Evolutionary conservation across 1,139 yeast genomes (phyloP), one percentile per base, ranked within the genome.

Genomic region (Hemisphaericaspora xylanilytica): DNA sequence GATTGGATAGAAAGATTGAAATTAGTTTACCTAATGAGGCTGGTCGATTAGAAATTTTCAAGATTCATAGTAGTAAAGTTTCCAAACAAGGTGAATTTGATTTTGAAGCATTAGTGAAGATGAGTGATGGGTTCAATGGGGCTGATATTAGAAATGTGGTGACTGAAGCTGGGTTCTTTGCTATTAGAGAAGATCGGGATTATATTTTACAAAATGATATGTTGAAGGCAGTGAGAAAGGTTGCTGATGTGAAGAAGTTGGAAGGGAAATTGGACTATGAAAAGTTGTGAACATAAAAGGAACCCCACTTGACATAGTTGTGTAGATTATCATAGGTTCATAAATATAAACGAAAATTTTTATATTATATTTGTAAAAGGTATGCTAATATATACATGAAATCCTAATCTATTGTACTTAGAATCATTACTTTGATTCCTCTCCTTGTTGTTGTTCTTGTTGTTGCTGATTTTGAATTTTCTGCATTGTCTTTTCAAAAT

Each of bases 101-200:
- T 67, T 89, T 87, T 53, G 98, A 94, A 67, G 96, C 97, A 15
- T 85, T 89, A 29, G 97, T 92, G 28, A 90, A 92, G 68, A 89
- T 92, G 97, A 84, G 95, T 64, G 98, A 94, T 65, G 98, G 98
- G 1, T 92, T 94, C 67, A 94, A 94, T 64, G 99, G 99, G 66
- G 98, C 98, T 5, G 99, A 94, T 74, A 84, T 94, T 52, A 81
- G 98, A 65, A 94, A 94, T 61, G 97, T 94, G 45, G 79, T 90
- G 28, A 94, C 99, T n/a, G 99, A 94, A 68, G 97, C 97, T 20
- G 99, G 98, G 3, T 92, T 94, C 68, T 89, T 90, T 57, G 98
- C 98, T 44, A 94, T 94, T 54, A 80, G 98, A 66, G 97, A 92
- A 56, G 98, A 92, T 59, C 81, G 98, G 56, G 97, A 92, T 60